Evolutionary conservation across 1,284 basidiomycete genomes (phyloP).

Genomic region (Porodaedalea pini): DNA sequence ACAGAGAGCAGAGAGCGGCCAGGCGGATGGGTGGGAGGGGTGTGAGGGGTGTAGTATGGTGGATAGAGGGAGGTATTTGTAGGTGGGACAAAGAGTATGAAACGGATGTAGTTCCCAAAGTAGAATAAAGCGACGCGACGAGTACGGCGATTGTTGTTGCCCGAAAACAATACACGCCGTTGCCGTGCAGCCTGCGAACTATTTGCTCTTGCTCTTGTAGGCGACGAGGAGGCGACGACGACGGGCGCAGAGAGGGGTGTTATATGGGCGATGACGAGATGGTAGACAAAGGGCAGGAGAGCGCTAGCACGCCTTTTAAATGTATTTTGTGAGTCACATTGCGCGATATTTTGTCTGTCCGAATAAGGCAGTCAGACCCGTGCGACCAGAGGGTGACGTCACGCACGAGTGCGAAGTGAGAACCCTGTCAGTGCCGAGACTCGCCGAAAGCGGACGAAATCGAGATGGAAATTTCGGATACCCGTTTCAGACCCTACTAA

Average conservation of each 20-base stretch:
- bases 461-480: too few relatives aligned
- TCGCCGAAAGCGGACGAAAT: neutral
- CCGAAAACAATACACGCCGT: slow-evolving; percentile 11
- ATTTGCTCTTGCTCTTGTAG: neutral
- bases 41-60: neutral
- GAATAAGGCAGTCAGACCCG: neutral
- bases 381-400: neutral
- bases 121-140: neutral
- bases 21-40: neutral
- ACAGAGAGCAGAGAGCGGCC: neutral
- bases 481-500: neutral
- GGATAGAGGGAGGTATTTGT: neutral
- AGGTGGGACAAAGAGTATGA: slow-evolving; percentile 9
- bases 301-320: neutral
- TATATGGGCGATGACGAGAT: neutral
- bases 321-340: neutral
- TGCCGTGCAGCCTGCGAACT: neutral
- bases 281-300: neutral
- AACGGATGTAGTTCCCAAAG: slow-evolving; percentile 10
- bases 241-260: neutral
- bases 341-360: slow-evolving; percentile 1
- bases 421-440: slow-evolving; percentile 3
- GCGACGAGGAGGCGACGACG: neutral
- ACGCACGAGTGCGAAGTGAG: neutral
- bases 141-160: slow-evolving; percentile 13